Evolutionary conservation across 345 rosid species (phyloP).

Genomic region (Melastoma malabathricum): DNA sequence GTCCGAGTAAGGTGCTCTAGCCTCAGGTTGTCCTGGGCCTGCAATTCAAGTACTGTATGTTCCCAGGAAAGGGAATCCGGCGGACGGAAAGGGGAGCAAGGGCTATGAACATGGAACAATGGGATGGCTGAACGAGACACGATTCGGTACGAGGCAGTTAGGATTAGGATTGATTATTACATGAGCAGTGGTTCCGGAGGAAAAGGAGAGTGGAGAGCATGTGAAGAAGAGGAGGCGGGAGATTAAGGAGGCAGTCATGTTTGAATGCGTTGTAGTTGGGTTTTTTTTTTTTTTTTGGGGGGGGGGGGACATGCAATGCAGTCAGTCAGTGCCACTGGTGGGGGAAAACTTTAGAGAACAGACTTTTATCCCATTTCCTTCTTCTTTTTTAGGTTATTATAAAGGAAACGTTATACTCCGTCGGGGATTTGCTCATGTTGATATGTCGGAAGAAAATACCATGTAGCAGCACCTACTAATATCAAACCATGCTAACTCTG

Average conservation of each 20-base stretch:
- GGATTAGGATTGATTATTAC: conserved; percentile 28
- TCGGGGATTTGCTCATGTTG: no score
- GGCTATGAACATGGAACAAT: conserved; percentile 65
- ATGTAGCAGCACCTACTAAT: no score
- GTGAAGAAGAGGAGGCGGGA: conserved; percentile 7
- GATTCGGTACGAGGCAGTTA: conserved; percentile 30
- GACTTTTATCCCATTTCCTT: no score
- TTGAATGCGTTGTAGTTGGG: not conserved
- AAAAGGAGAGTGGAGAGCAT: conserved; percentile 12
- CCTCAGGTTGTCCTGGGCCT: conserved; percentile 62
- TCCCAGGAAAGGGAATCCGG: conserved; percentile 61
- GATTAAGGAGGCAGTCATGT: conserved; percentile 8
- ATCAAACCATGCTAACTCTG: no score
- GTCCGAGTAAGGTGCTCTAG: conserved; percentile 34
- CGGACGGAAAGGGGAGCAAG: conserved; percentile 64
- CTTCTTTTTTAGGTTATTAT: no score
- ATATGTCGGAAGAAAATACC: no score
- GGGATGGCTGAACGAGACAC: conserved; percentile 39
- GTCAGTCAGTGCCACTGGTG: no score
- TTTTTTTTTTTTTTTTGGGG: no score
- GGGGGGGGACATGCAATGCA: conserved; percentile 4
- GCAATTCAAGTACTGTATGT: conserved; percentile 46
- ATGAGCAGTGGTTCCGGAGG: conserved; percentile 10
- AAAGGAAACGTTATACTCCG: no score
- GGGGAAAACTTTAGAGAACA: no score